Conservation (phyloP, 2,329 filamentous ascomycete species). For the Nigrospora sphaerica region DNA sequence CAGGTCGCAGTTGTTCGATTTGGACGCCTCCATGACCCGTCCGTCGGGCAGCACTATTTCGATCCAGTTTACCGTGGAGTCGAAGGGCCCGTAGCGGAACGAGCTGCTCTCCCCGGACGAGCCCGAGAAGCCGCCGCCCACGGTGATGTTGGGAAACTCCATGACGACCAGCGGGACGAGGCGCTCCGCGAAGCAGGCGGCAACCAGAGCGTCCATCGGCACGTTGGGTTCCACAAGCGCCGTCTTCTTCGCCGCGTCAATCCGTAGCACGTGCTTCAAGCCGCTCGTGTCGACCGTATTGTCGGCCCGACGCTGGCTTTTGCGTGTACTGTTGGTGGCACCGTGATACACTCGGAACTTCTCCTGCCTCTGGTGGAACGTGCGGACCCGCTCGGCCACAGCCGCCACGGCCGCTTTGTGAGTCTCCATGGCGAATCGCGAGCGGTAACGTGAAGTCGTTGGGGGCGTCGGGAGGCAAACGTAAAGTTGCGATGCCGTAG, state of each 20-base stretch:
- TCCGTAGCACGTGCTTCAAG: slow-evolving; percentile 53
- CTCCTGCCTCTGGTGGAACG: slow-evolving; percentile 33
- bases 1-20: slow-evolving; percentile 47
- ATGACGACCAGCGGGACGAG: slow-evolving; percentile 61
- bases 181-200: slow-evolving; percentile 42
- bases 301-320: slow-evolving; percentile 37
- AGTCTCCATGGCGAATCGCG: slow-evolving; percentile 26
- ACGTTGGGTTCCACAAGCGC: slow-evolving; percentile 66
- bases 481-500: too few relatives aligned
- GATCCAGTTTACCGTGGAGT: slow-evolving; percentile 51
- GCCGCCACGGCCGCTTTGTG: slow-evolving; percentile 35
- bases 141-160: slow-evolving; percentile 68
- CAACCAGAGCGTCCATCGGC: slow-evolving; percentile 57
- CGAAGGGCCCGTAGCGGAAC: slow-evolving; percentile 61
- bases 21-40: slow-evolving; percentile 45
- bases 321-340: slow-evolving; percentile 68
- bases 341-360: slow-evolving; percentile 74
- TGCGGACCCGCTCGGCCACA: slow-evolving; percentile 34
- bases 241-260: slow-evolving; percentile 46
- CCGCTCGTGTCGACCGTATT: slow-evolving; percentile 61
- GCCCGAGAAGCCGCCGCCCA: slow-evolving; percentile 60
- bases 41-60: slow-evolving; percentile 61
- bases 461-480: too few relatives aligned
- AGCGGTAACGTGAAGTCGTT: too few relatives aligned
- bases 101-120: slow-evolving; percentile 63